Evolutionary conservation across 495 filamentous ascomycete species (phyloP).

Genomic region (Neurospora sp.): DNA sequence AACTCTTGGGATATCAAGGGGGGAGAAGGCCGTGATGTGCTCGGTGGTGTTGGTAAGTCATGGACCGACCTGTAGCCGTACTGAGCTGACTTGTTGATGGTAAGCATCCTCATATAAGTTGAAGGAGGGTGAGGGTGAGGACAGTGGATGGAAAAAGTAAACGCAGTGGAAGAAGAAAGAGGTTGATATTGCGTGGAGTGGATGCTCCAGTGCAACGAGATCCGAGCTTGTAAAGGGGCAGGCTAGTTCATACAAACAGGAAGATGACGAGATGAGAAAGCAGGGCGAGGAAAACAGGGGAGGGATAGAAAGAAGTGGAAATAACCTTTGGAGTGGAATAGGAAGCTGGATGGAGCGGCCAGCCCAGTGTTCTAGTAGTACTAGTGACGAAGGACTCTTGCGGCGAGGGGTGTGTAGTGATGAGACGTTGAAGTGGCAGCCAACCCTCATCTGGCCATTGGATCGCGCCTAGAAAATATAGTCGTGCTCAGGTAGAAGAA

Average conservation of each 20-base stretch:
- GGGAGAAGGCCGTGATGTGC: slow-evolving; percentile 50
- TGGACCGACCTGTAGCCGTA: slow-evolving; percentile 59
- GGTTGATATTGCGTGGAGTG: not conserved
- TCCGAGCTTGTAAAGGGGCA: slow-evolving; percentile 1
- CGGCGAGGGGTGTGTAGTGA: slow-evolving; percentile 32
- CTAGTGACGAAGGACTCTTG: slow-evolving; percentile 28
- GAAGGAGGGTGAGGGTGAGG: not conserved
- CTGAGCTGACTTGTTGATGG: slow-evolving; percentile 54
- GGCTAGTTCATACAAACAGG: slow-evolving; percentile 1
- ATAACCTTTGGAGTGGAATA: slow-evolving; percentile 36
- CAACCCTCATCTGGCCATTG: slow-evolving; percentile 39
- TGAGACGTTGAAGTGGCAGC: slow-evolving; percentile 40
- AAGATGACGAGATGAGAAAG: slow-evolving; percentile 4
- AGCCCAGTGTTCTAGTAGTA: slow-evolving; percentile 31
- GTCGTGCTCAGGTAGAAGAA: slow-evolving; percentile 20
- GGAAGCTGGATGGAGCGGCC: slow-evolving; percentile 43
- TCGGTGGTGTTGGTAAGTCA: slow-evolving; percentile 56
- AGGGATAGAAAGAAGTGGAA: slow-evolving; percentile 29
- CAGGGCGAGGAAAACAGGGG: slow-evolving; percentile 6
- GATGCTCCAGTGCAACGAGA: not conserved
- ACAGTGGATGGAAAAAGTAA: slow-evolving; percentile 5
- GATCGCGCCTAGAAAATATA: slow-evolving; percentile 21
- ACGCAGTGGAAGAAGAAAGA: slow-evolving; percentile 8
- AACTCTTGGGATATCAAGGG: slow-evolving; percentile 41
- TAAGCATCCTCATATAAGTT: slow-evolving; percentile 49